Percentiles rank a stretch among this genome's conserved stretches.
These are phyloP conservation scores for Ambrosia trifida DNA, from an alignment of 129 eudicot genomes.

Conservation along the genomic window DNA sequence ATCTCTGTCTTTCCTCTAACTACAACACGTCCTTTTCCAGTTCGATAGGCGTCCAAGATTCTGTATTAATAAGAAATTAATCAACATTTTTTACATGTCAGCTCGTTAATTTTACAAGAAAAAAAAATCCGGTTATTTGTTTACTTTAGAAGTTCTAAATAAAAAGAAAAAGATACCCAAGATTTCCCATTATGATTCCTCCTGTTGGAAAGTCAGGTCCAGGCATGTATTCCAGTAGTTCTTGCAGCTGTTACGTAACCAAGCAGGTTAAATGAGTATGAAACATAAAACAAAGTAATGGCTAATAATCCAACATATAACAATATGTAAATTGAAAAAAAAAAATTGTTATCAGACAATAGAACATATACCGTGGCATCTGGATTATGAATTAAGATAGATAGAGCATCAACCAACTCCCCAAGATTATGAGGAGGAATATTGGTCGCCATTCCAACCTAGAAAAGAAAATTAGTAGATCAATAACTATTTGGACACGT, in stretches of 20 bases:
- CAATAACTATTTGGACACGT: neutral
- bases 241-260: slow-evolving; percentile 67
- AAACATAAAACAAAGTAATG: neutral
- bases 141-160: neutral
- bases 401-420: slow-evolving; percentile 91
- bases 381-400: slow-evolving; percentile 83
- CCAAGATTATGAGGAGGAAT: slow-evolving; percentile 98
- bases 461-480: slow-evolving; percentile 10
- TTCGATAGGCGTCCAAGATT: slow-evolving; percentile 86
- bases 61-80: slow-evolving; percentile 37
- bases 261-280: slow-evolving; percentile 5
- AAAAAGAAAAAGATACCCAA: slow-evolving; percentile 51
- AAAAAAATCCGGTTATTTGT: neutral
- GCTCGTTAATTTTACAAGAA: neutral
- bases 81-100: neutral
- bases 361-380: slow-evolving; percentile 70
- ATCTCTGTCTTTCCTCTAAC: slow-evolving; percentile 92
- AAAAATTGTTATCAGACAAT: slow-evolving; percentile 15
- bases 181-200: slow-evolving; percentile 88
- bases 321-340: slow-evolving; percentile 3
- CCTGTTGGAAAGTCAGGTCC: slow-evolving; percentile 99
- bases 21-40: slow-evolving; percentile 86
- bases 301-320: neutral
- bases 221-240: slow-evolving; percentile 94
- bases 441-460: slow-evolving; percentile 99